A percentile compares a stretch with the other conserved stretches of the same genome.
phyloP scores from a whole-genome alignment of 768 basidiomycete genomes.

The Tephrocybe rancida region DNA sequence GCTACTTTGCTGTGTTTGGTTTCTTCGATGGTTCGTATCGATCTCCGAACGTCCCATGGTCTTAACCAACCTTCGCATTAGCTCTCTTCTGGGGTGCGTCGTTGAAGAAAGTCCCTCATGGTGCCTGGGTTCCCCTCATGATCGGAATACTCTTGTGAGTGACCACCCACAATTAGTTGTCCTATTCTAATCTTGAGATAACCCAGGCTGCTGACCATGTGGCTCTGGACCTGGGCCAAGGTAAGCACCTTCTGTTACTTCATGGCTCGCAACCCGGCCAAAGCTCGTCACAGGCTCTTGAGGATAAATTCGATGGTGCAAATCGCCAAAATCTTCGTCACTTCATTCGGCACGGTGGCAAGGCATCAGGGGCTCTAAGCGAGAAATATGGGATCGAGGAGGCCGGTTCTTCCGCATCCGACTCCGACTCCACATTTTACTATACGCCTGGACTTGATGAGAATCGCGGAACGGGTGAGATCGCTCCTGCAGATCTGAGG shows the following conservation, averaged over 20 bases:
- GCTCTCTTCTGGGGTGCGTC: constrained; percentile 67
- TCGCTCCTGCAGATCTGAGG: constrained; percentile 25
- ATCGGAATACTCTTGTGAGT: constrained; percentile 54
- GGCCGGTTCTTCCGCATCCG: neutral
- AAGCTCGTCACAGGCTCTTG: constrained; percentile 41
- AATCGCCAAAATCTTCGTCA: constrained; percentile 57
- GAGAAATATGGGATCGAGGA: neutral
- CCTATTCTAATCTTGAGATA: neutral
- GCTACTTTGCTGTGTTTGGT: constrained; percentile 56
- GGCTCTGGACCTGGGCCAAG: constrained; percentile 71
- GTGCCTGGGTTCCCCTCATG: constrained; percentile 70
- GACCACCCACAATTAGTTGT: neutral
- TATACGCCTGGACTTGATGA: constrained; percentile 21
- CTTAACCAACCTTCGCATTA: constrained; percentile 9
- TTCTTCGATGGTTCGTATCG: constrained; percentile 60
- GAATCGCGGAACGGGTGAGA: constrained; percentile 13
- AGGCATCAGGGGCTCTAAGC: constrained; percentile 4
- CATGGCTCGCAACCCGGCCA: neutral
- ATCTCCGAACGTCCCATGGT: neutral
- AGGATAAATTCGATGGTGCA: constrained; percentile 60
- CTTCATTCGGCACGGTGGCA: constrained; percentile 46
- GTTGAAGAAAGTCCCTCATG: constrained; percentile 60
- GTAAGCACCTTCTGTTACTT: constrained; percentile 23
- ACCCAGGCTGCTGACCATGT: constrained; percentile 45
- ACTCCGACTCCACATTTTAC: constrained; percentile 9